Evolutionary conservation across 345 rosid genomes (phyloP).

Genomic region (Luvunga scandens): DNA sequence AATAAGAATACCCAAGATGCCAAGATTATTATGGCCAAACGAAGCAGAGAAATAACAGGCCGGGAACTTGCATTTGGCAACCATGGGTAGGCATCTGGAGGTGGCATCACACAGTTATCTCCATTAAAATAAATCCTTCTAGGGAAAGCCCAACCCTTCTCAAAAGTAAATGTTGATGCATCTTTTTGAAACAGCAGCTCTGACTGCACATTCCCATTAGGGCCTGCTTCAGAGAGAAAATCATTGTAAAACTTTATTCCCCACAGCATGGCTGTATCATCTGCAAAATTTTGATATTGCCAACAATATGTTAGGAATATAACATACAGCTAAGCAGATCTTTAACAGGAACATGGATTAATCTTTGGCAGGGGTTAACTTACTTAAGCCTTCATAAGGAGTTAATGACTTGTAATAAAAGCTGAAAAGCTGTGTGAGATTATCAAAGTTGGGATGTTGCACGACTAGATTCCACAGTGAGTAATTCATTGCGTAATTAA

Average conservation of each 20-base stretch:
- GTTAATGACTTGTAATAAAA: slow-evolving; percentile 67
- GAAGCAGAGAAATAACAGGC: slow-evolving; percentile 27
- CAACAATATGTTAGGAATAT: not conserved
- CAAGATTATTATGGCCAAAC: slow-evolving; percentile 13
- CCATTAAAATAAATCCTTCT: slow-evolving; percentile 84
- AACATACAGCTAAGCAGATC: not conserved
- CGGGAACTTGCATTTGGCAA: slow-evolving; percentile 59
- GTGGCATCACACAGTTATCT: slow-evolving; percentile 92
- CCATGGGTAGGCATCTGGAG: slow-evolving; percentile 86
- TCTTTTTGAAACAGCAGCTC: slow-evolving; percentile 85
- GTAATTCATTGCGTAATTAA: slow-evolving; percentile 75
- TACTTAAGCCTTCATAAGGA: slow-evolving; percentile 80
- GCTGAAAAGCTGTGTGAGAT: slow-evolving; percentile 72
- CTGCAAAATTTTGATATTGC: slow-evolving; percentile 35
- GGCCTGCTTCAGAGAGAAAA: slow-evolving; percentile 80
- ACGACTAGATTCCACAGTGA: slow-evolving; percentile 82
- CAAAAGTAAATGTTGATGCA: slow-evolving; percentile 62
- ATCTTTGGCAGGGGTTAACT: slow-evolving; percentile 16
- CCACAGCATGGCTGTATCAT: slow-evolving; percentile 89
- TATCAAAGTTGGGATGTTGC: slow-evolving; percentile 86
- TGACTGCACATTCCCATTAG: slow-evolving; percentile 76
- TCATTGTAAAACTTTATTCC: slow-evolving; percentile 88
- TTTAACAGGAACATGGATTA: not conserved
- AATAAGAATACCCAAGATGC: slow-evolving; percentile 29
- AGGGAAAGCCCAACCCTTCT: slow-evolving; percentile 97